A percentile compares a stretch with the other conserved stretches of the same genome.
Evolutionary conservation across 139 green algal genomes (phyloP).

Genomic region (Chlamydomonas eustigma): DNA sequence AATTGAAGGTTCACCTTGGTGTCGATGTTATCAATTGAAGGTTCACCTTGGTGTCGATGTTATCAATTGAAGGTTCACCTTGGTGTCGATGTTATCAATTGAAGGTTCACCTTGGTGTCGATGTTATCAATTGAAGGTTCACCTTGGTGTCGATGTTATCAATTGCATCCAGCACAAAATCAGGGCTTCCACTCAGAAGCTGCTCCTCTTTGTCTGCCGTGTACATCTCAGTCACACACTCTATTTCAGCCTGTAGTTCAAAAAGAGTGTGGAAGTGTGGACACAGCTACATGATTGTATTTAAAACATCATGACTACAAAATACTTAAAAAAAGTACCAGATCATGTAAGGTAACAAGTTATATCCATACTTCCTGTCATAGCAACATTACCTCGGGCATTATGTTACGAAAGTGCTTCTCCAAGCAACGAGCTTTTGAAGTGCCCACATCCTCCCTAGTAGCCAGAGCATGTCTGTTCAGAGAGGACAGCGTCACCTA

Average conservation of each 20-base stretch:
- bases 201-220: slow-evolving; percentile 64
- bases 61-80: too few species aligned
- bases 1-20: too few species aligned
- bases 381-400: slow-evolving; percentile 74
- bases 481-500: slow-evolving; percentile 62
- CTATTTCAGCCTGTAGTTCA: slow-evolving; percentile 45
- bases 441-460: slow-evolving; percentile 84
- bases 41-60: too few species aligned
- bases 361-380: too few species aligned
- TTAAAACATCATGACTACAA: too few species aligned
- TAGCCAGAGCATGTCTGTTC: slow-evolving; percentile 87
- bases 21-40: too few species aligned
- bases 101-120: too few species aligned
- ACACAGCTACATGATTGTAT: too few species aligned
- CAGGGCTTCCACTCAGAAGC: slow-evolving; percentile 72
- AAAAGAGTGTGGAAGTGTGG: not conserved
- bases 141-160: slow-evolving; percentile 99
- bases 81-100: too few species aligned
- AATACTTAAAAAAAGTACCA: too few species aligned
- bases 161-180: slow-evolving; percentile 95
- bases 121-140: too few species aligned
- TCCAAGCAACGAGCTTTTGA: slow-evolving; percentile 81
- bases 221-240: slow-evolving; percentile 77
- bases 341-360: too few species aligned
- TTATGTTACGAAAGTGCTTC: slow-evolving; percentile 78